Evolutionary conservation across 2,329 filamentous ascomycete species (phyloP), one percentile per base, ranked within the genome.

Genomic region (Gaeumannomyces tritici): DNA sequence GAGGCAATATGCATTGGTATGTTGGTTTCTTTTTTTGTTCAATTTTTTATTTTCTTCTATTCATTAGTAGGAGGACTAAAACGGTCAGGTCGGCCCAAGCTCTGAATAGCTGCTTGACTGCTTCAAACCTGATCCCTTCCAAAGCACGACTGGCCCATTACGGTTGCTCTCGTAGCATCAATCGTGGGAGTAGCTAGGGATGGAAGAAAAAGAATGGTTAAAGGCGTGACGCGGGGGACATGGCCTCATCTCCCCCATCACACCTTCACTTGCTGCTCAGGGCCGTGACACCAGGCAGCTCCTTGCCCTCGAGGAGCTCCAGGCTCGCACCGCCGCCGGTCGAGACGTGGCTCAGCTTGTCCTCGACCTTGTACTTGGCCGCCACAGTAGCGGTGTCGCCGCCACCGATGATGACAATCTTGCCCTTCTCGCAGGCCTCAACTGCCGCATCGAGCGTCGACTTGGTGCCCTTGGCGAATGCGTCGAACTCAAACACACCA

Each of bases 301-400:
- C 93, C 86, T 99, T 99, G 78, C 95, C 95, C 85, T 99, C 95
- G 66, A 99, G 87, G 71, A 99, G 82, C 84, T 99, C 95, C 73
- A 99, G 83, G 70, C 89, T 93, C 68, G 95, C 95, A 79, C 95
- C 95, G 73, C 95, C 95, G 70, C 95, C 95, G 35, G 95, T 99
- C 60, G 92, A 96, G 66, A 99, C 95, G 81, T 99, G 95, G 82
- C 92, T 97, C 73, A 98, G 85, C 87, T 98, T 96, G 78, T 91
- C 87, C 84, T 99, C 95, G 66, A 91, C 93, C 62, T 88, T 88
- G 77, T 96, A 99, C 84, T 99, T 97, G 76, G 93, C 93, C 62
- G 95, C 95, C 59, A 98, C 95, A 64, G 95, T 99, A 60, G 95
- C 95, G 61, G 95, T 99, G 79, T 99, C 95, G 78, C 95, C 95